Percentiles rank a stretch among this genome's conserved stretches.
These are phyloP conservation scores for Rhizophagus prolifer DNA, from an alignment of 192 early-diverging fungal genomes.

Conservation along the genomic window DNA sequence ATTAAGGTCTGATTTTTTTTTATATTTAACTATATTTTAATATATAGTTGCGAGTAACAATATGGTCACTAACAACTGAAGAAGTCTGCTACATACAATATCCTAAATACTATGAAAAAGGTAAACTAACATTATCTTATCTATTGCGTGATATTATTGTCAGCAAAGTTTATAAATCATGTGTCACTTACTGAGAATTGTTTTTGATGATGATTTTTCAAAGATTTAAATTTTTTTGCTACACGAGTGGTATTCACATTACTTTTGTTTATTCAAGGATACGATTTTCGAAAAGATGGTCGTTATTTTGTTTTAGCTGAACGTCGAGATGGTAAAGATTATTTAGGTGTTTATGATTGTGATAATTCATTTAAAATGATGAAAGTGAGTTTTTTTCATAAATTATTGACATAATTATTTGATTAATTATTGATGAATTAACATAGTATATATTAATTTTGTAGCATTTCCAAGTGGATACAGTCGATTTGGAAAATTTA, in stretches of 20 bases:
- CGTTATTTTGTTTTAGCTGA: conserved; percentile 63
- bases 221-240: neutral
- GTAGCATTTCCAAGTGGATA: conserved; percentile 69
- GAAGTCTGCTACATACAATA: conserved; percentile 62
- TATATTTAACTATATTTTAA: neutral
- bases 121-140: conserved; percentile 26
- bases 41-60: conserved; percentile 57
- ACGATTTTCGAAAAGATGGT: conserved; percentile 58
- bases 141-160: neutral
- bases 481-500: conserved; percentile 71
- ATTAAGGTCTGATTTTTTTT: conserved; percentile 16
- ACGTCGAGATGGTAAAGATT: conserved; percentile 63
- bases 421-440: neutral
- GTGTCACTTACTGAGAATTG: too few species aligned
- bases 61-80: conserved; percentile 65
- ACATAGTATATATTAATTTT: neutral
- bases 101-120: conserved; percentile 64
- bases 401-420: conserved; percentile 9
- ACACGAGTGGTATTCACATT: too few species aligned
- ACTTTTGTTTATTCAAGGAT: conserved; percentile 36
- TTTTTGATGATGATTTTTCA: too few species aligned
- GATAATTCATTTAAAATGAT: conserved; percentile 58
- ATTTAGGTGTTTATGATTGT: conserved; percentile 61
- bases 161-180: too few species aligned
- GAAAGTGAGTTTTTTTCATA: conserved; percentile 46